Percentiles rank a stretch among this genome's conserved stretches.
Evolutionary conservation across 345 rosid genomes (phyloP).

Genomic region (Populus tremula): DNA sequence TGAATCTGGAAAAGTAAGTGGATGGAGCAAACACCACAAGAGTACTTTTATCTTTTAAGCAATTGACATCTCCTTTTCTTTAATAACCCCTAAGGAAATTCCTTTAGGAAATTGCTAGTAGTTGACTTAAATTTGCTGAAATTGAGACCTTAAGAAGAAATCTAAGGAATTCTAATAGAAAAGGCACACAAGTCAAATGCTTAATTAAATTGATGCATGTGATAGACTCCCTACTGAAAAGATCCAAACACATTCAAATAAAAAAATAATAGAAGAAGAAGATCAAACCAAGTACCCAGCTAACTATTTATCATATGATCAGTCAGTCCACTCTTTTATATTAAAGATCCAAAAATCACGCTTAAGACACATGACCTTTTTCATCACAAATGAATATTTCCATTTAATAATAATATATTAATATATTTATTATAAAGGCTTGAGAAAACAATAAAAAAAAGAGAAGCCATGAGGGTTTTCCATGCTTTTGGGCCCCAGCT

Average conservation of each 20-base stretch:
- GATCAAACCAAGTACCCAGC: neutral
- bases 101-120: too few relatives aligned
- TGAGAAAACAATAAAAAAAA: constrained; percentile 15
- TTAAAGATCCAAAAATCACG: constrained; percentile 66
- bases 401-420: too few relatives aligned
- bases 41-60: neutral
- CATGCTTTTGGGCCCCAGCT: neutral
- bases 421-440: too few relatives aligned
- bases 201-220: constrained; percentile 19
- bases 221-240: constrained; percentile 17
- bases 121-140: constrained; percentile 9
- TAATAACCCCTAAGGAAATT: neutral
- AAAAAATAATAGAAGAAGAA: neutral
- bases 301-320: neutral
- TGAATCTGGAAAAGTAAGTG: neutral
- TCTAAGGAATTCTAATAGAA: neutral
- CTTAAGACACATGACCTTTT: constrained; percentile 45
- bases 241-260: constrained; percentile 9
- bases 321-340: constrained; percentile 13
- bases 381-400: neutral
- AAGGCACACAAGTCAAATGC: constrained; percentile 8
- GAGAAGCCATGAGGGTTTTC: neutral
- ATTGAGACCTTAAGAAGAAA: neutral
- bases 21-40: neutral
- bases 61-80: neutral